These are phyloP conservation scores for Castanea sativa DNA, from an alignment of 306 rosid species.

Conservation along the genomic window DNA sequence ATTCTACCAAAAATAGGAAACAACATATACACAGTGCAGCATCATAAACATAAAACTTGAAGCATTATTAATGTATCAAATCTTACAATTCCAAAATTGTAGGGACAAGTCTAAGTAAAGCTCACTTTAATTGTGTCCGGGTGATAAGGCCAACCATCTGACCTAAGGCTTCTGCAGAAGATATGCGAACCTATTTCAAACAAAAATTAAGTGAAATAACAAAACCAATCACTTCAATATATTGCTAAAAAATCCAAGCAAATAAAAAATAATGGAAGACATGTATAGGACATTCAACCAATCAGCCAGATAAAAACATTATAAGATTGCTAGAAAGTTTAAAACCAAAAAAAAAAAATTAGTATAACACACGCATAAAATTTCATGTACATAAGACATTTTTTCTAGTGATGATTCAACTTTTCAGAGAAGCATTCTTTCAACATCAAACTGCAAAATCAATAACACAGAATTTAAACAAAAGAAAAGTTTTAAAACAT, in stretches of 20 bases:
- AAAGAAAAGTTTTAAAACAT: background rate
- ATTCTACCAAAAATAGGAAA: slow-evolving; percentile 5
- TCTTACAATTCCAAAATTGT: slow-evolving; percentile 90
- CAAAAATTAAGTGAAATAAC: slow-evolving; percentile 5
- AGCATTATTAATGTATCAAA: slow-evolving; percentile 21
- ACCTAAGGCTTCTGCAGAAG: slow-evolving; percentile 89
- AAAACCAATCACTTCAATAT: background rate
- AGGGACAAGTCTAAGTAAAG: slow-evolving; percentile 84
- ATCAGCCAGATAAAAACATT: background rate
- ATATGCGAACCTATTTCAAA: slow-evolving; percentile 60
- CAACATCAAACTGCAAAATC: background rate
- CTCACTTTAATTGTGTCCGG: slow-evolving; percentile 73
- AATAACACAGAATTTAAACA: background rate
- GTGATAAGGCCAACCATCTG: slow-evolving; percentile 91
- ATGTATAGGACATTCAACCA: background rate
- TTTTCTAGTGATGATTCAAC: background rate
- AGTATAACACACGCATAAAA: background rate
- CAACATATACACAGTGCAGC: slow-evolving; percentile 11
- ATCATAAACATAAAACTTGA: slow-evolving; percentile 5
- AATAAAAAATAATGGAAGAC: slow-evolving; percentile 7
- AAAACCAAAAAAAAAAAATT: background rate
- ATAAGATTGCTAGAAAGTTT: background rate
- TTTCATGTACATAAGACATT: background rate
- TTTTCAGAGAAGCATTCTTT: background rate
- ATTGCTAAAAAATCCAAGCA: slow-evolving; percentile 8